A percentile compares a stretch with the other conserved stretches of the same genome.
Conservation (phyloP, 148 eudicot genomes). For the Mesembryanthemum crystallinum region DNA sequence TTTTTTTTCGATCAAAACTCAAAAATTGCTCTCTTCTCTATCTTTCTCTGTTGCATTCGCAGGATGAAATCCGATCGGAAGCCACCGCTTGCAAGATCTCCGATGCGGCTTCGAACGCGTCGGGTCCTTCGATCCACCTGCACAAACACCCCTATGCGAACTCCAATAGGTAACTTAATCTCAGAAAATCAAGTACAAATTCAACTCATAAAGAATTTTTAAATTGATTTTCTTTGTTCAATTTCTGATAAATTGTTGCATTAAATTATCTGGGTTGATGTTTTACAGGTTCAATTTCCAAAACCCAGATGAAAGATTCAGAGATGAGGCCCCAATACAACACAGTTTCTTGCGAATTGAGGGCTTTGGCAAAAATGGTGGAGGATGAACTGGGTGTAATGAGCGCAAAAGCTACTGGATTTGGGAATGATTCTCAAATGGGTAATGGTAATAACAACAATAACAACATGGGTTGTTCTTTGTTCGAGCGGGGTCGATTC, state of each 20-base stretch:
- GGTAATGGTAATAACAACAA: conserved; percentile 4
- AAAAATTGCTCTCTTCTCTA: too few relatives aligned
- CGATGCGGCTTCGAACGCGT: conserved; percentile 60
- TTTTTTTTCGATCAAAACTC: neutral
- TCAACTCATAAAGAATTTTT: neutral
- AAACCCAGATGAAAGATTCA: conserved; percentile 41
- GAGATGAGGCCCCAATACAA: conserved; percentile 46
- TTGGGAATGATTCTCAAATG: neutral
- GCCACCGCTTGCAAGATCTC: conserved; percentile 70
- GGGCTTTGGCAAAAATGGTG: conserved; percentile 57
- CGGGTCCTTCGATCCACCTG: conserved; percentile 48
- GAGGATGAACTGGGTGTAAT: conserved; percentile 35
- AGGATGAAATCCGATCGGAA: conserved; percentile 61
- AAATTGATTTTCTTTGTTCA: neutral
- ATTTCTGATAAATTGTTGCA: neutral
- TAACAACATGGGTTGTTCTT: conserved; percentile 26
- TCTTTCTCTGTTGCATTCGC: conserved; percentile 18
- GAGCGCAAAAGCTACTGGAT: conserved; percentile 7
- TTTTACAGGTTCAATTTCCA: conserved; percentile 19
- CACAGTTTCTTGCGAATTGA: conserved; percentile 53
- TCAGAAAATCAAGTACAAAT: neutral
- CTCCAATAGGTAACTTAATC: conserved; percentile 48
- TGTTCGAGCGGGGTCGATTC: conserved; percentile 66
- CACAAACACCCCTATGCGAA: conserved; percentile 28
- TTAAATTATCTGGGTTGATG: neutral